Base-by-base conservation (phyloP, 2,329 filamentous ascomycete species). In the Venturia nashicola region DNA sequence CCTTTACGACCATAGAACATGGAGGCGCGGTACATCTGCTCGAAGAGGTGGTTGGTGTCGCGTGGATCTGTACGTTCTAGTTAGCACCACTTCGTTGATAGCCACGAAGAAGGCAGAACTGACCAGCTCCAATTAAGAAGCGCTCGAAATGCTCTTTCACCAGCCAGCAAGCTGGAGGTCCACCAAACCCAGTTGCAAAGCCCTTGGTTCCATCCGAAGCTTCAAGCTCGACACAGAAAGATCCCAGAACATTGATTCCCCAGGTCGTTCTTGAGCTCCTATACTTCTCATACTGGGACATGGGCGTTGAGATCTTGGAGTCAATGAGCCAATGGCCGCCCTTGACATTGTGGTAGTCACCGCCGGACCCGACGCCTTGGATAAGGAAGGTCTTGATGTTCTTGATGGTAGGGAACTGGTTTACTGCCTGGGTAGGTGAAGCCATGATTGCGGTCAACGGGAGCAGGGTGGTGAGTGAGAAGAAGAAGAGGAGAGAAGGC, bases 1-100 rank as follows among this genome's bases (percentile, higher is more conserved):
- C 92, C 92, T 76, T 97, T 97, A 68, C 92, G 87, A 66, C 92
- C 92, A 72, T 97, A 97, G 80, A 96, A 97, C 90, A 96, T 95
- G 69, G 91, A 95, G 1, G 83, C 89, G 66, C 91, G 86, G 80
- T 96, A 97, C 92, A 97, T 96, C 75, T 95, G 91, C 79, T 97
- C 92, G 73, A 95, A 97, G 39, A 97, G 80, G 67, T 92, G 83
- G 76, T 96, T 96, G 62, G 90, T 95, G 72, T 97, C 91, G 69
- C 92, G 83, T 12, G 91, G 91, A 74, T 97, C 92, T 84, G 67
- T 34, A 9, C 43, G 20, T 4, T 36, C 27, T 3, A 6, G 44
- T 44, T 11, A 46, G 48, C 1, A 14, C 7, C 43, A 8, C 2
- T 23, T 39, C 40, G 9, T n/a, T 27, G 12, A 18, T 36, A 18